A percentile compares a stretch with the other conserved stretches of the same genome.
phyloP scores from a whole-genome alignment of 192 early-diverging fungal species.

The Podila epigama region DNA sequence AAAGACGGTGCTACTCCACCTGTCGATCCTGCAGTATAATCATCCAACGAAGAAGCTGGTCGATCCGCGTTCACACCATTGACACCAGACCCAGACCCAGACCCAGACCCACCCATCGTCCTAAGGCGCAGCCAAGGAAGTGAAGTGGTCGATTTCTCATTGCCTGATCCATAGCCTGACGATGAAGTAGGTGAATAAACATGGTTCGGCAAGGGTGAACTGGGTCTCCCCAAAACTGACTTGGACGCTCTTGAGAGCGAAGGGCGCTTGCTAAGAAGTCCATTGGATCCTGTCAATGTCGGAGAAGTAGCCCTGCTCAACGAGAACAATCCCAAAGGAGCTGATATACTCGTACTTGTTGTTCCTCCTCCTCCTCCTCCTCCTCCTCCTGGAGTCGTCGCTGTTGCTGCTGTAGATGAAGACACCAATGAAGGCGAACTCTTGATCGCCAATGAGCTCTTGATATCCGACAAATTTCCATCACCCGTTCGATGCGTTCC shows the following conservation, averaged over 20 bases:
- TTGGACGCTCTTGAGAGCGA: background rate
- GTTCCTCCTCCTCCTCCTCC: too few species aligned
- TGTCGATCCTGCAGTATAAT: too few species aligned
- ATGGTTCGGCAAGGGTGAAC: conserved; percentile 10
- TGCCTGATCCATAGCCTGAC: background rate
- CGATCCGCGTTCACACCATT: too few species aligned
- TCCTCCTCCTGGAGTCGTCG: too few species aligned
- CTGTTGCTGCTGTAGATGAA: too few species aligned
- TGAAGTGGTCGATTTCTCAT: conserved; percentile 12
- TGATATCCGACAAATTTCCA: conserved; percentile 21
- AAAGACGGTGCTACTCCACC: too few species aligned
- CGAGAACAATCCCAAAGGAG: conserved; percentile 9
- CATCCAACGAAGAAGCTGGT: too few species aligned
- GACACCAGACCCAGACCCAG: too few species aligned
- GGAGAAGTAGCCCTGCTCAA: background rate
- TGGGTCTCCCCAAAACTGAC: background rate
- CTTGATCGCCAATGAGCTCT: conserved; percentile 40
- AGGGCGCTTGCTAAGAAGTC: background rate
- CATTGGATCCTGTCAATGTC: background rate
- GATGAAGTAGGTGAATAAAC: background rate
- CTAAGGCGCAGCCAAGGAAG: conserved; percentile 31
- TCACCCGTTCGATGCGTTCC: conserved; percentile 18
- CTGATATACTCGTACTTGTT: too few species aligned
- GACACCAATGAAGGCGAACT: conserved; percentile 40
- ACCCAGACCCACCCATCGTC: background rate